A percentile compares a stretch with the other conserved stretches of the same genome.
These are phyloP conservation scores for Cephalotrichum gorgonifer DNA, from an alignment of 2,329 filamentous ascomycete species.

Conservation along the genomic window DNA sequence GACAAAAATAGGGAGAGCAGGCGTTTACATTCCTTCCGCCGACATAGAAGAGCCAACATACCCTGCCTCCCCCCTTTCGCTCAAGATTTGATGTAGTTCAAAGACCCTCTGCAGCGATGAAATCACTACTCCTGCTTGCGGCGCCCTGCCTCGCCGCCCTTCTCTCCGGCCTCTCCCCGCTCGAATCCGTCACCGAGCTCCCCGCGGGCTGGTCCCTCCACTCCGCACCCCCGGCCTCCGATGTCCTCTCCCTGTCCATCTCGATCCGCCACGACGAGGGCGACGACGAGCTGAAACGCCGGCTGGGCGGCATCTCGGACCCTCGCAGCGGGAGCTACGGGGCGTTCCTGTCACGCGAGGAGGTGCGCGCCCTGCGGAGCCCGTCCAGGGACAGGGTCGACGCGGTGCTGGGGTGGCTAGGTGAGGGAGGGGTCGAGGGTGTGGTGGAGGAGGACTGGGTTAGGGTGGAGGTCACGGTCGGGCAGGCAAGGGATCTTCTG, in stretches of 20 bases:
- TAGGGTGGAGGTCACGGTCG: constrained; percentile 28
- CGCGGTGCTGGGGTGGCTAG: constrained; percentile 30
- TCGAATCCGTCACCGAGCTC: constrained; percentile 7
- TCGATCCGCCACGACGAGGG: constrained; percentile 8
- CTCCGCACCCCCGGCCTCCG: neutral
- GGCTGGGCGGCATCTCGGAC: constrained; percentile 30
- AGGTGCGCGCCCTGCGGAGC: constrained; percentile 24
- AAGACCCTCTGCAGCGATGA: no score
- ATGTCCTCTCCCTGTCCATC: constrained; percentile 7
- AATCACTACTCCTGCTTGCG: constrained; percentile 5
- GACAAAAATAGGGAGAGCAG: no score
- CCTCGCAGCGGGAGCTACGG: constrained; percentile 36
- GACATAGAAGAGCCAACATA: no score
- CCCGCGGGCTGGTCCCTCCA: constrained; percentile 7
- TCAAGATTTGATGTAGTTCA: no score
- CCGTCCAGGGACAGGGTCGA: constrained; percentile 22
- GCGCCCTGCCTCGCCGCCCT: constrained; percentile 2
- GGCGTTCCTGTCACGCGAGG: constrained; percentile 21
- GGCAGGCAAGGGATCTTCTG: constrained; percentile 27
- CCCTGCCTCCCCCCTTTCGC: no score
- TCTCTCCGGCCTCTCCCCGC: constrained; percentile 1
- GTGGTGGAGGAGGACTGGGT: constrained; percentile 29
- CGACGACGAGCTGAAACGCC: constrained; percentile 7
- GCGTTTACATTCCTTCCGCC: no score
- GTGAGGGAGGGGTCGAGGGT: constrained; percentile 22